Conservation (phyloP, 768 basidiomycete species). For the Russula sp. region DNA sequence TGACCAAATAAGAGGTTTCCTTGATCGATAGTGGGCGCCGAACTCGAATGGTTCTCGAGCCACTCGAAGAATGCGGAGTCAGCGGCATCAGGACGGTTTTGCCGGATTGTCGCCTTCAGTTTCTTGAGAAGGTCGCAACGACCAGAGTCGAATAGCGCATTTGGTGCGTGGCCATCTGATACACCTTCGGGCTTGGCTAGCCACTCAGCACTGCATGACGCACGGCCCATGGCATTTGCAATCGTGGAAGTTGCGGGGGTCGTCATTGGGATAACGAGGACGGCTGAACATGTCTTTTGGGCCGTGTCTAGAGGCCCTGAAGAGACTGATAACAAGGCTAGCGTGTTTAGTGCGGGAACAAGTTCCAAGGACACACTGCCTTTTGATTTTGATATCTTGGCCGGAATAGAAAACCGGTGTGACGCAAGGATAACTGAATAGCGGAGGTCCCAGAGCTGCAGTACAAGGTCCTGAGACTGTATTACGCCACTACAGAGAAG, state of each 20-base stretch:
- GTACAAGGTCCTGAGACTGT: slow-evolving; percentile 36
- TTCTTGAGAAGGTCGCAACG: slow-evolving; percentile 31
- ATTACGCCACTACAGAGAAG: slow-evolving; percentile 43
- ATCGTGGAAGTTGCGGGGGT: slow-evolving; percentile 52
- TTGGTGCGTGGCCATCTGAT: background rate
- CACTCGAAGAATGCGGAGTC: slow-evolving; percentile 58
- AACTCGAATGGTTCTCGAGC: slow-evolving; percentile 30
- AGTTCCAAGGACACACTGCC: slow-evolving; percentile 30
- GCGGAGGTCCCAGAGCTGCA: slow-evolving; percentile 64
- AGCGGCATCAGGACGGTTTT: slow-evolving; percentile 42
- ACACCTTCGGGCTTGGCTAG: slow-evolving; percentile 24
- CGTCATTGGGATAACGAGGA: slow-evolving; percentile 53
- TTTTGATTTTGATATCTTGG: slow-evolving; percentile 31
- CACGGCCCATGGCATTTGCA: slow-evolving; percentile 53
- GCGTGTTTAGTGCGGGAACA: slow-evolving; percentile 33
- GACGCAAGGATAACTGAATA: slow-evolving; percentile 57
- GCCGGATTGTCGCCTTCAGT: slow-evolving; percentile 36
- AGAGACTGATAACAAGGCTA: slow-evolving; percentile 47
- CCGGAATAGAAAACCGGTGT: slow-evolving; percentile 44
- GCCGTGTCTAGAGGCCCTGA: slow-evolving; percentile 24
- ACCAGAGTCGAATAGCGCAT: slow-evolving; percentile 21
- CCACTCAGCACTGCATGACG: slow-evolving; percentile 40
- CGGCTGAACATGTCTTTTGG: slow-evolving; percentile 36
- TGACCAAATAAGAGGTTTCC: slow-evolving; percentile 30
- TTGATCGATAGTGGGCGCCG: background rate